Conservation (phyloP, 2,329 filamentous ascomycete species). For the Sphaerostilbella broomeana region DNA sequence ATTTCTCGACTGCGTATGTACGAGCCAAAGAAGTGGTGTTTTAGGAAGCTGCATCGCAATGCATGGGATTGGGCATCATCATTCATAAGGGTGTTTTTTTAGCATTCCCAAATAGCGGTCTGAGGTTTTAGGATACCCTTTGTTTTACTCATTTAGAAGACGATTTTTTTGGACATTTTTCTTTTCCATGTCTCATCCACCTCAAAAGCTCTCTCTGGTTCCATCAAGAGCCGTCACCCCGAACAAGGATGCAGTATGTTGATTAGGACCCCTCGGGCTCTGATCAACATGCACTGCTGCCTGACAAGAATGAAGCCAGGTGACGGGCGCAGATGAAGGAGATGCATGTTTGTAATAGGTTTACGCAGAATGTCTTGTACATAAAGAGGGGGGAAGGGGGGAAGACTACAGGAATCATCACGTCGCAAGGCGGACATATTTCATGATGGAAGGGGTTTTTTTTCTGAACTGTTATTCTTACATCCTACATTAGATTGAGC, state of each 20-base stretch:
- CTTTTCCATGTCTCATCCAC: not conserved
- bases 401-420: conserved; percentile 6
- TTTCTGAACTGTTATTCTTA: not conserved
- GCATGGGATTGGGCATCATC: conserved; percentile 8
- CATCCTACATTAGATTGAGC: too few relatives aligned
- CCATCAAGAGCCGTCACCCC: not conserved
- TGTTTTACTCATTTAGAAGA: not conserved
- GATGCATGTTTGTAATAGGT: too few relatives aligned
- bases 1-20: not conserved
- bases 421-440: conserved; percentile 13
- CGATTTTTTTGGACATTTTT: not conserved
- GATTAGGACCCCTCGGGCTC: not conserved
- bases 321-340: too few relatives aligned
- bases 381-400: not conserved
- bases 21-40: not conserved
- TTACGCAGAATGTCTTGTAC: too few relatives aligned
- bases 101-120: conserved; percentile 10
- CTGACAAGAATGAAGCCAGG: too few relatives aligned
- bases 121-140: conserved; percentile 8
- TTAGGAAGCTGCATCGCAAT: conserved; percentile 4
- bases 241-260: not conserved
- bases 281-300: conserved; percentile 1
- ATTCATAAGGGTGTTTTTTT: not conserved
- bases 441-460: too few relatives aligned
- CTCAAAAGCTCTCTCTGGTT: not conserved